Evolutionary conservation across 345 rosid species (phyloP).

Genomic region (Salix dunnii): DNA sequence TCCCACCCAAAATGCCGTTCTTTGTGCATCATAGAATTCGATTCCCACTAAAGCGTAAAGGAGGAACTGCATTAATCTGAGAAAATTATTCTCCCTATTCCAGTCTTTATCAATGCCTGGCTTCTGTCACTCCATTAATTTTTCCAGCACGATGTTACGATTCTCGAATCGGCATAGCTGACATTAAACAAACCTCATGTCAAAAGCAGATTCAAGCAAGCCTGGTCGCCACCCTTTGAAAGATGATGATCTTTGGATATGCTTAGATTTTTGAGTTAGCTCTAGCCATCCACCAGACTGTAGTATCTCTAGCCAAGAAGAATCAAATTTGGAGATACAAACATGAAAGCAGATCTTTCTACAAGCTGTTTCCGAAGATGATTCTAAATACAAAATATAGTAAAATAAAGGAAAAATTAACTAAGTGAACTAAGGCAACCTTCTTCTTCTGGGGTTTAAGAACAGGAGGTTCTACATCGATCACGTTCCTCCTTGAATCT

Average conservation of each 20-base stretch:
- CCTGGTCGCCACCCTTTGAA: background rate
- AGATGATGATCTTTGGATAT: background rate
- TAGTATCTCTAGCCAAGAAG: background rate
- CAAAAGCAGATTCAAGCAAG: background rate
- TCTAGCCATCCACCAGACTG: background rate
- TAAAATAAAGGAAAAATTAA: background rate
- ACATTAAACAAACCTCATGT: background rate
- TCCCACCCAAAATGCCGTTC: background rate
- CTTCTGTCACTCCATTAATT: background rate
- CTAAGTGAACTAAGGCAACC: background rate
- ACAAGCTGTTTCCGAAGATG: background rate
- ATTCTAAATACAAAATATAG: background rate
- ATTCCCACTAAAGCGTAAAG: background rate
- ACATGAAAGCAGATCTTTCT: background rate
- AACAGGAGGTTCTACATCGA: too few species aligned
- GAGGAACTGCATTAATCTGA: background rate
- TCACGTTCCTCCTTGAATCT: too few species aligned
- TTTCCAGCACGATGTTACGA: background rate
- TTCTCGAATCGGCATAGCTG: background rate
- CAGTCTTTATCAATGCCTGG: background rate
- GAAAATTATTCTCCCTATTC: background rate
- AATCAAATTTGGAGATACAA: background rate
- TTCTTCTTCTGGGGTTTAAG: too few species aligned
- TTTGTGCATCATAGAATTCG: background rate
- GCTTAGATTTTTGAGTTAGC: background rate